Evolutionary conservation across 2,329 filamentous ascomycete species (phyloP), one percentile per base, ranked within the genome.

Genomic region (Aureobasidium lini): DNA sequence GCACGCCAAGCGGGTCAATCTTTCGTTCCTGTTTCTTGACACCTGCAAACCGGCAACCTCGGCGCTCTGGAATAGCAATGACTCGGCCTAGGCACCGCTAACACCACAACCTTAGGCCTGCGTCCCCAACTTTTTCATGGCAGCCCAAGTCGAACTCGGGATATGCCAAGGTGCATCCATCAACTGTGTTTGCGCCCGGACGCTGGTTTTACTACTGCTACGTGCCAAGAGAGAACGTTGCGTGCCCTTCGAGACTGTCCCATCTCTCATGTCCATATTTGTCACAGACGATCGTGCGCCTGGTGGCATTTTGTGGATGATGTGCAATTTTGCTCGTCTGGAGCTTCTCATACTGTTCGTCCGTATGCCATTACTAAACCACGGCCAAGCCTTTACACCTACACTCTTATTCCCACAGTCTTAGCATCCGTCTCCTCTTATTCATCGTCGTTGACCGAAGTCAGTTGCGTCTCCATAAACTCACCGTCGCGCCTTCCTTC

Each of bases 211-310:
- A 42, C 36, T 29, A 31, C 40, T 48, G 40, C 13, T 36, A 56
- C 18, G n/a, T 57, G 54, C 54, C 54, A 57, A 57, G 54, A 37
- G 43, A 18, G 52, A 40, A 37, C 54, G 54, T 57, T 57, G 23
- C 8, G 42, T 57, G 32, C 31, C 43, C 32, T 56, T 57, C 28
- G 43, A 57, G 42, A 43, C 54, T 48, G 43, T 47, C 43, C 42
- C 54, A 48, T 47, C 40, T 57, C 40, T 48, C 36, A 15, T 40
- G 34, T 48, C 18, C 54, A 57, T 57, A 57, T 57, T 57, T 57
- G 54, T 57, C 54, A 57, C 42, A 16, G 43, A 31, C 43, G 54
- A 57, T 57, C 54, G 43, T 57, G 53, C 53, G 29, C 23, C 15
- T 46, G 9, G 50, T 32, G 36, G 29, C 40, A 44, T 36, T n/a